phyloP scores from a whole-genome alignment of 139 green algal species.

The Coelastrella sp. region DNA sequence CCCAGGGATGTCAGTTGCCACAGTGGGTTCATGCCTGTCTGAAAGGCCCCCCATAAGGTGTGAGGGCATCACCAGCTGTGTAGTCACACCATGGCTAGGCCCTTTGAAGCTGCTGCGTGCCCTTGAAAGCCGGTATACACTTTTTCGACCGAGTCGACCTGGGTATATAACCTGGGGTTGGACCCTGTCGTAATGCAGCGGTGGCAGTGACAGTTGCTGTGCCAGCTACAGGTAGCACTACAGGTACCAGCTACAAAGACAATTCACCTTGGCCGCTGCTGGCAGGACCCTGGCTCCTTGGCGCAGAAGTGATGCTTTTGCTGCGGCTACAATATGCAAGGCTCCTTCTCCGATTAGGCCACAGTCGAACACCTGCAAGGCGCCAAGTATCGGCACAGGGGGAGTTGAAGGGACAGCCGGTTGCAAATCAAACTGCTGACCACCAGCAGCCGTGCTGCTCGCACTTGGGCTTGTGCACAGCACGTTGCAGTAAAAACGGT shows the following conservation, averaged over 20 bases:
- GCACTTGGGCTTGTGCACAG: too few relatives aligned
- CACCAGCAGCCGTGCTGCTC: too few relatives aligned
- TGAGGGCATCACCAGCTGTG: neutral
- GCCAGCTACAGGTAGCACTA: neutral
- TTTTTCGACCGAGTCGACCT: too few relatives aligned
- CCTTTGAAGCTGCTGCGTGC: too few relatives aligned
- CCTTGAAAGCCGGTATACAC: too few relatives aligned
- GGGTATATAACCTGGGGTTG: neutral
- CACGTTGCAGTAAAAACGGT: too few relatives aligned
- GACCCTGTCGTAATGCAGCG: neutral
- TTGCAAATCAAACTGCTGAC: neutral
- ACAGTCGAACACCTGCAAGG: slow-evolving; percentile 83
- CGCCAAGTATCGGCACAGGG: neutral
- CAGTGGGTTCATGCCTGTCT: too few relatives aligned
- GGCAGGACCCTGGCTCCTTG: slow-evolving; percentile 38
- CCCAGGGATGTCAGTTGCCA: too few relatives aligned
- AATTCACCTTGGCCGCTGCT: slow-evolving; percentile 15
- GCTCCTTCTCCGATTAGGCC: slow-evolving; percentile 88
- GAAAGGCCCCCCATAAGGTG: too few relatives aligned
- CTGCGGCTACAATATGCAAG: slow-evolving; percentile 79
- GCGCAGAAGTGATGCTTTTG: neutral
- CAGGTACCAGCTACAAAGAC: neutral
- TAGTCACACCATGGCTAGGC: too few relatives aligned
- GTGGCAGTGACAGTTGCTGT: neutral
- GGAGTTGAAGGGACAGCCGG: neutral